Evolutionary conservation across 1,284 basidiomycete species (phyloP).

Genomic region (Trichosporon ovoides): DNA sequence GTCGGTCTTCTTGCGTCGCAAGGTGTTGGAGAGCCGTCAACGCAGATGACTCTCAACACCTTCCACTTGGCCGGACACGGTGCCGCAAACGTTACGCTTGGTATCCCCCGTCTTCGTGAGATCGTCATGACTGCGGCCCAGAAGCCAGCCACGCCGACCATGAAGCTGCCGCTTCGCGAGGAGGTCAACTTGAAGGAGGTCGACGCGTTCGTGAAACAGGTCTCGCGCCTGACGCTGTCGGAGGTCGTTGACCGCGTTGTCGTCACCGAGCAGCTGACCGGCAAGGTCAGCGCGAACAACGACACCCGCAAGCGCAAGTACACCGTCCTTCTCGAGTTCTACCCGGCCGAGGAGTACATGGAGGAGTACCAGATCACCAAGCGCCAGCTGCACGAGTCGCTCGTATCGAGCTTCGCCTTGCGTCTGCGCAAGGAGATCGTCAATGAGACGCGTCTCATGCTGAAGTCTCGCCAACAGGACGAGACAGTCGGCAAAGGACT

Average conservation of each 20-base stretch:
- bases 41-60: constrained; percentile 99
- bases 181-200: constrained; percentile 57
- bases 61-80: constrained; percentile 99
- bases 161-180: constrained; percentile 73
- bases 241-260: constrained; percentile 81
- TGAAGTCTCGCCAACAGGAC: constrained; percentile 74
- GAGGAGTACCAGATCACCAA: constrained; percentile 78
- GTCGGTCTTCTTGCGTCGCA: constrained; percentile 97
- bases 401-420: constrained; percentile 74
- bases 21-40: constrained; percentile 97
- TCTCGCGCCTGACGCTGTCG: constrained; percentile 78
- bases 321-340: constrained; percentile 77
- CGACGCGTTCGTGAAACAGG: constrained; percentile 81
- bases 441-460: constrained; percentile 78
- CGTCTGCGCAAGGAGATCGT: constrained; percentile 80
- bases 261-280: constrained; percentile 72
- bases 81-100: constrained; percentile 97
- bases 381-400: constrained; percentile 66
- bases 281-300: constrained; percentile 56
- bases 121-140: constrained; percentile 99
- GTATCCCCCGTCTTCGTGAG: constrained; percentile 96
- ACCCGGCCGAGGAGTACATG: constrained; percentile 76
- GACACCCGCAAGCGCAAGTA: constrained; percentile 69
- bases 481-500: constrained; percentile 79
- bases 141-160: constrained; percentile 97